Conservation (phyloP, 768 basidiomycete species). For the Lactarius pseudohatsudake region DNA sequence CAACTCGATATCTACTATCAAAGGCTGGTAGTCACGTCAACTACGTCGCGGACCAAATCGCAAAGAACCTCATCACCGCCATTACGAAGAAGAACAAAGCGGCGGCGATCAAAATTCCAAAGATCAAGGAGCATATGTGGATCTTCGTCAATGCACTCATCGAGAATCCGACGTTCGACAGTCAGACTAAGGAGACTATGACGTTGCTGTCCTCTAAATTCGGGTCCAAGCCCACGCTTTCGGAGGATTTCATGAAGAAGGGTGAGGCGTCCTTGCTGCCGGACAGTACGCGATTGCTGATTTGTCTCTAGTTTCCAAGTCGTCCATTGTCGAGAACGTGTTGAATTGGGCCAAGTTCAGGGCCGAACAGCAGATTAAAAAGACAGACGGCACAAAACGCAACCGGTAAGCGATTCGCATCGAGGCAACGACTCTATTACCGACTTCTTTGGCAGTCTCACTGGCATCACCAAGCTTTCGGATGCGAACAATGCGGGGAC, state of each 20-base stretch:
- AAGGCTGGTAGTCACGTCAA: slow-evolving; percentile 95
- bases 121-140: slow-evolving; percentile 98
- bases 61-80: slow-evolving; percentile 75
- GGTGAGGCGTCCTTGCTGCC: slow-evolving; percentile 45
- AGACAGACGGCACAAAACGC: slow-evolving; percentile 90
- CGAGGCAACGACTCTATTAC: background rate
- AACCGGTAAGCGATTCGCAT: slow-evolving; percentile 56
- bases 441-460: slow-evolving; percentile 52
- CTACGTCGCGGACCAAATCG: slow-evolving; percentile 82
- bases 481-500: slow-evolving; percentile 98
- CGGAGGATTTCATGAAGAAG: slow-evolving; percentile 97
- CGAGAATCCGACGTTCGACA: slow-evolving; percentile 98
- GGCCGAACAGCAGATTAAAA: slow-evolving; percentile 94
- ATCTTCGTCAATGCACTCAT: slow-evolving; percentile 94
- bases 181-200: slow-evolving; percentile 96
- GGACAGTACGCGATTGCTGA: slow-evolving; percentile 8
- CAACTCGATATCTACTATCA: slow-evolving; percentile 94
- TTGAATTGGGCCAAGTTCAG: slow-evolving; percentile 97
- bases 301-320: slow-evolving; percentile 66
- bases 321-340: slow-evolving; percentile 87
- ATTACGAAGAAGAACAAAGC: slow-evolving; percentile 98
- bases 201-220: slow-evolving; percentile 88
- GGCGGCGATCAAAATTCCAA: slow-evolving; percentile 87
- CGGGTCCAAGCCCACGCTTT: slow-evolving; percentile 77
- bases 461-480: slow-evolving; percentile 88